Percentiles rank a stretch among this genome's conserved stretches.
These are phyloP conservation scores for Gymnopilus junonius DNA, from an alignment of 768 basidiomycete genomes.

Conservation along the genomic window DNA sequence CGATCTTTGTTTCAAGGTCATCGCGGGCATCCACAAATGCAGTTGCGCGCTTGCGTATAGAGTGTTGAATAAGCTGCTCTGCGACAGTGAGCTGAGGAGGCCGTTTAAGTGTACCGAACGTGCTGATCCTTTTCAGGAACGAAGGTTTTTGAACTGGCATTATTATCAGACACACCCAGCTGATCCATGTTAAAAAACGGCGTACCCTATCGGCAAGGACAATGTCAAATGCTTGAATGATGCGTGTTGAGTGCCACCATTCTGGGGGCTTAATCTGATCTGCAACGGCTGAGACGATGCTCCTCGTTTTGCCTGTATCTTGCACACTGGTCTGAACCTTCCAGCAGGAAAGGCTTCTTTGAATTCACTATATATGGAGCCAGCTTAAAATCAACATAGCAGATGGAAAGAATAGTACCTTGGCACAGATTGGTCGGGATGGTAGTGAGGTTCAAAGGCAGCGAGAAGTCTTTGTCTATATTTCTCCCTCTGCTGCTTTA, in stretches of 20 bases:
- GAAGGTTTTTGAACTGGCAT: slow-evolving; percentile 87
- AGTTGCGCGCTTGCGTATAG: slow-evolving; percentile 92
- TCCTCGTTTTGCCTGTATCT: slow-evolving; percentile 85
- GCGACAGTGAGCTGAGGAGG: slow-evolving; percentile 76
- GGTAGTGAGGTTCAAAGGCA: slow-evolving; percentile 86
- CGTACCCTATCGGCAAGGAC: slow-evolving; percentile 84
- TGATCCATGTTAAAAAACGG: background rate
- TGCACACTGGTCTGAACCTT: slow-evolving; percentile 88
- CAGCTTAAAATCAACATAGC: background rate
- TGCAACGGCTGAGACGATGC: slow-evolving; percentile 80
- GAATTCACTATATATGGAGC: slow-evolving; percentile 68
- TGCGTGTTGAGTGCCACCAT: slow-evolving; percentile 94
- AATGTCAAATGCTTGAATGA: slow-evolving; percentile 88
- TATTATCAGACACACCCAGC: background rate
- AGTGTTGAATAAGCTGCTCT: slow-evolving; percentile 84
- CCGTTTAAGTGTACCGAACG: slow-evolving; percentile 71
- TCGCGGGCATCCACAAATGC: slow-evolving; percentile 94
- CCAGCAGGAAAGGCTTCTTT: slow-evolving; percentile 95
- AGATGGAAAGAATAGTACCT: slow-evolving; percentile 44
- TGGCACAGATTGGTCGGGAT: slow-evolving; percentile 86
- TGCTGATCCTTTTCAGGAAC: slow-evolving; percentile 81
- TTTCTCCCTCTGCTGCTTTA: slow-evolving; percentile 80
- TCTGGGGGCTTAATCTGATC: slow-evolving; percentile 89
- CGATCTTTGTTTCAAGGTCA: slow-evolving; percentile 93
- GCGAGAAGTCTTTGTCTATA: slow-evolving; percentile 74